phyloP scores from a whole-genome alignment of 306 rosid genomes.

The Carpinus viminea region DNA sequence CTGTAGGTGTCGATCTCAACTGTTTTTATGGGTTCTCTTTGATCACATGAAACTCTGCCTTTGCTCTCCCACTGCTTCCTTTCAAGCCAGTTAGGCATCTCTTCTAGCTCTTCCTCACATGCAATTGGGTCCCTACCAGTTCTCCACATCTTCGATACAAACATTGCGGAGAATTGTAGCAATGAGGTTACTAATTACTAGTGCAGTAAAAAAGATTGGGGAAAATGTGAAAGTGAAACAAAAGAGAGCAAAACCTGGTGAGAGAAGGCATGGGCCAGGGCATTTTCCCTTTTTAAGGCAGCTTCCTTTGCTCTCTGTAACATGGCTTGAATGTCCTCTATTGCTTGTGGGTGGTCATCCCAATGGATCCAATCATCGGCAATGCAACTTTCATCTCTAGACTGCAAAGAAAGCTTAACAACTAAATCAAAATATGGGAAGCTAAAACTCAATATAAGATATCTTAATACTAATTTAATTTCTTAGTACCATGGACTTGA shows the following conservation, averaged over 20 bases:
- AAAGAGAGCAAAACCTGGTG: slow-evolving; percentile 34
- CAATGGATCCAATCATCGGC: slow-evolving; percentile 31
- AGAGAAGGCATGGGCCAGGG: slow-evolving; percentile 49
- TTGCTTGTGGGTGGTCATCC: slow-evolving; percentile 32
- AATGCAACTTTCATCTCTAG: slow-evolving; percentile 38
- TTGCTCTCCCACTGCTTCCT: slow-evolving; percentile 30
- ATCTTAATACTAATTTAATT: neutral
- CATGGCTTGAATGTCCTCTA: slow-evolving; percentile 37
- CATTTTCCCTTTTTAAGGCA: slow-evolving; percentile 37
- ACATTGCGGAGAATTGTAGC: neutral
- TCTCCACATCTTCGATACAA: slow-evolving; percentile 24
- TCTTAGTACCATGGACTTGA: slow-evolving; percentile 35
- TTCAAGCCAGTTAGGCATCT: slow-evolving; percentile 31
- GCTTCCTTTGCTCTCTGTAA: slow-evolving; percentile 37
- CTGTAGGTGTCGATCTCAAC: slow-evolving; percentile 56
- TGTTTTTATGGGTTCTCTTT: slow-evolving; percentile 45
- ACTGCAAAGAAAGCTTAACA: slow-evolving; percentile 25
- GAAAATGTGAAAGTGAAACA: neutral
- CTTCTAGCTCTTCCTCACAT: slow-evolving; percentile 37
- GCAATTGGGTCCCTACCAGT: slow-evolving; percentile 25
- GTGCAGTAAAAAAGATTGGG: neutral
- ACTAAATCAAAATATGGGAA: neutral
- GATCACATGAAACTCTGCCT: slow-evolving; percentile 47
- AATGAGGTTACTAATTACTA: neutral
- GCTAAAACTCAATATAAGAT: neutral